phyloP scores from a whole-genome alignment of 805 yeast species.

The Wickerhamiella occidentalis region DNA sequence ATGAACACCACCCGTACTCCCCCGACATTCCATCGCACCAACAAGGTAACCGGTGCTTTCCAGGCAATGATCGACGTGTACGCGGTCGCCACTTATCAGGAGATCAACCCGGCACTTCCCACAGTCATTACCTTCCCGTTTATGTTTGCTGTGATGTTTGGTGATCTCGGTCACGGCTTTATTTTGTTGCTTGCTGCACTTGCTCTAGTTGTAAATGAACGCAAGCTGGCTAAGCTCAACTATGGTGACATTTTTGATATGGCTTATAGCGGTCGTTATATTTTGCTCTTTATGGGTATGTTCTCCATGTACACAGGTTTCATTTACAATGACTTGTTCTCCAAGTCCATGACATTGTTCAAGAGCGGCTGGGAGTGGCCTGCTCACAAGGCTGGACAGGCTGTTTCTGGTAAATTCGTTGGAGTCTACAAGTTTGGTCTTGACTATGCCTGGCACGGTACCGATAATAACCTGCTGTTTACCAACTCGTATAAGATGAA shows the following conservation, averaged over 20 bases:
- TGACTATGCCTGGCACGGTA: conserved; percentile 94
- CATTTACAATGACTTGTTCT: conserved; percentile 85
- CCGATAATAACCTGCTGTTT: conserved; percentile 82
- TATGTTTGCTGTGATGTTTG: conserved; percentile 98
- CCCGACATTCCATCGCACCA: conserved; percentile 90
- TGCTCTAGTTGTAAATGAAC: conserved; percentile 61
- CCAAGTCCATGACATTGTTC: conserved; percentile 80
- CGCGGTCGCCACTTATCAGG: conserved; percentile 86
- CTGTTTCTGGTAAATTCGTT: conserved; percentile 49
- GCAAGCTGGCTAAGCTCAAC: conserved; percentile 49
- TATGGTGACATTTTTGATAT: conserved; percentile 92
- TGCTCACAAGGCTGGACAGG: conserved; percentile 51
- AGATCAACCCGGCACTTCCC: conserved; percentile 91
- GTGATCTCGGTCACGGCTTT: conserved; percentile 94
- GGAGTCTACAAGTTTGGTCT: conserved; percentile 70
- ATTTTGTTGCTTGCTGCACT: conserved; percentile 65
- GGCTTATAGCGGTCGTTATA: conserved; percentile 91
- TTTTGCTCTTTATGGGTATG: conserved; percentile 78
- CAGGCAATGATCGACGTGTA: conserved; percentile 92
- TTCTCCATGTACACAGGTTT: conserved; percentile 95
- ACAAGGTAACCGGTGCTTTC: conserved; percentile 86
- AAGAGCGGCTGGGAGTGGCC: conserved; percentile 94
- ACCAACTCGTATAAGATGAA: conserved; percentile 97
- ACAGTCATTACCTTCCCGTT: conserved; percentile 94
- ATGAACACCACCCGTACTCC: conserved; percentile 75